Evolutionary conservation across 805 yeast genomes (phyloP), one percentile per base, ranked within the genome.

Genomic region (Groenewaldozyma tartarivorans): DNA sequence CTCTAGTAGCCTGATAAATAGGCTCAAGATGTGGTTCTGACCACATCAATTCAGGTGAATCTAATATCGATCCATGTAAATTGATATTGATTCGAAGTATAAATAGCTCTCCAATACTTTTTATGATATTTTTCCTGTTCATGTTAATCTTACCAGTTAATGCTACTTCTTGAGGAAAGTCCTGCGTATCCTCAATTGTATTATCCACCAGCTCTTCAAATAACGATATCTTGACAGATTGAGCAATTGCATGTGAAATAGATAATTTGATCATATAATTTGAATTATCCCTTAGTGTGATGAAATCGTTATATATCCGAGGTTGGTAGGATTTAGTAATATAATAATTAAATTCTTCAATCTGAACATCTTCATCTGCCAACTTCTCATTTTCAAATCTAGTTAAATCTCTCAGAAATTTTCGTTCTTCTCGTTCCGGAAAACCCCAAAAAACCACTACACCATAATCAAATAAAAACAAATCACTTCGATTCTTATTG

Each of bases 41-140:
- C 98, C 98, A 92, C 96, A 92, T 87, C 44, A 92, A 74, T 60
- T 92, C 98, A 1, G 98, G 98, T 1, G 95, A 84, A 59, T 92
- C 98, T 46, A 92, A 67, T 20, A 92, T 94, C 15, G 69, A 64
- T 16, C 72, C 72, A 39, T 66, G 71, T 42, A 66, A 47, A 42
- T 66, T 66, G 47, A 66, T 61, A 43, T 64, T 49, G 45, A 67
- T 67, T 17, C 71, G 57, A 49, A 92, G 65, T 45, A 92, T 92
- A 60, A 92, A 92, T 47, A 92, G 71, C 61, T 92, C 97, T 9
- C 98, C 98, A 43, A 92, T 92, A 44, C 92, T 81, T 64, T 87
- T 92, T 97, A 92, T 92, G 42, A 92, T 92, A 51, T 88, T 95
- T 52, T 81, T 90, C 53, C 95, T 76, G 21, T 81, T 77, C 96